These are phyloP conservation scores for Rhizopogon vesiculosus DNA, from an alignment of 768 basidiomycete genomes.

Conservation along the genomic window DNA sequence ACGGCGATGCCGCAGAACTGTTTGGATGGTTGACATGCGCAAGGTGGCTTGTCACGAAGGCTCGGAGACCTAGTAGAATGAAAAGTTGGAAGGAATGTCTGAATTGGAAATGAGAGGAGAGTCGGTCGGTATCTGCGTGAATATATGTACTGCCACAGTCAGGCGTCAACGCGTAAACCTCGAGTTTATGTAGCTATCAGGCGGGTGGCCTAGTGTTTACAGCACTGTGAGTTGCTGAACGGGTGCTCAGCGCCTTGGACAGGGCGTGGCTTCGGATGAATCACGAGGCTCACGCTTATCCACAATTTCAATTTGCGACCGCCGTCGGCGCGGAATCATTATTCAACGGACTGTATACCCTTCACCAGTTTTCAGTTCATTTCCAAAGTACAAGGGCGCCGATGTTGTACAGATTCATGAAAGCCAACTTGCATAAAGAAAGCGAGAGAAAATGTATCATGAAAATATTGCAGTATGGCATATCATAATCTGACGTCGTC, in stretches of 20 bases:
- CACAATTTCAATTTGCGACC: no score
- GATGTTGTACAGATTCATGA: conserved; percentile 4
- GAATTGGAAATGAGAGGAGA: background rate
- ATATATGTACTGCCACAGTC: background rate
- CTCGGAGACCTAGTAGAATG: background rate
- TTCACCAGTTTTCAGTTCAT: no score
- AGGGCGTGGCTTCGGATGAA: background rate
- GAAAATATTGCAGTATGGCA: conserved; percentile 13
- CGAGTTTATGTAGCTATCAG: background rate
- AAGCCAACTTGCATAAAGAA: conserved; percentile 10
- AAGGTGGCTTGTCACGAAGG: background rate
- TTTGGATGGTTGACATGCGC: background rate
- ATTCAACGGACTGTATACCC: no score
- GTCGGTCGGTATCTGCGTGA: background rate
- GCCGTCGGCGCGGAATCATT: no score
- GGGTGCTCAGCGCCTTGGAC: no score
- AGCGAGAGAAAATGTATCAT: conserved; percentile 9
- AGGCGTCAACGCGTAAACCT: background rate
- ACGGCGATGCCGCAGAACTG: background rate
- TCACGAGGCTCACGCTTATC: no score
- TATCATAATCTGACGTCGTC: conserved; percentile 21
- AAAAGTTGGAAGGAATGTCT: background rate
- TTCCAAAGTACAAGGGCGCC: background rate
- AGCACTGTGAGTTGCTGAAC: no score
- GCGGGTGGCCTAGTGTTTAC: no score